phyloP scores from a whole-genome alignment of 2,329 filamentous ascomycete species.

The Claviceps arundinis region DNA sequence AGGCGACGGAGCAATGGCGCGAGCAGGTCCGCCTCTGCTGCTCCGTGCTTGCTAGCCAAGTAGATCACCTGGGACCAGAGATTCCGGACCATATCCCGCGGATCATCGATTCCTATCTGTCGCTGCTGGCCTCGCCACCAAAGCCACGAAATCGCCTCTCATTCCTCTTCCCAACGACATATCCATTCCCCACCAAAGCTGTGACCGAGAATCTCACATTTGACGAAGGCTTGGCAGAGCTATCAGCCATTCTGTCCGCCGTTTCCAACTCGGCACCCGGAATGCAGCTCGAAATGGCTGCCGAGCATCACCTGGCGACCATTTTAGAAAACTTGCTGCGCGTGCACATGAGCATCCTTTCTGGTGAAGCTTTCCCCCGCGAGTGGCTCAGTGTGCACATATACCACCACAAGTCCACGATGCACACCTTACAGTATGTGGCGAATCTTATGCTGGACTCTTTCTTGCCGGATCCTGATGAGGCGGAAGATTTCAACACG shows the following conservation, averaged over 20 bases:
- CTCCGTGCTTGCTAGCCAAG: slow-evolving; percentile 78
- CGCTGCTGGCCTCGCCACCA: slow-evolving; percentile 47
- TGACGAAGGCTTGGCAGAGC: slow-evolving; percentile 78
- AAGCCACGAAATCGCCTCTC: slow-evolving; percentile 57
- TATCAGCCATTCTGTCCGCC: slow-evolving; percentile 76
- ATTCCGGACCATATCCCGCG: slow-evolving; percentile 84
- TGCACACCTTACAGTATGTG: slow-evolving; percentile 74
- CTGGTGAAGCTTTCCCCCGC: slow-evolving; percentile 77
- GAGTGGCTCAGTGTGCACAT: slow-evolving; percentile 90
- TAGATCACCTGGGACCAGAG: slow-evolving; percentile 63
- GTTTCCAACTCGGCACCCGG: slow-evolving; percentile 58
- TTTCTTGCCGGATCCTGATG: slow-evolving; percentile 78
- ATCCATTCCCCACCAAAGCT: slow-evolving; percentile 70
- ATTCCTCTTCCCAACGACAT: slow-evolving; percentile 76
- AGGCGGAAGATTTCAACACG: slow-evolving; percentile 83
- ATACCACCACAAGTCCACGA: slow-evolving; percentile 80
- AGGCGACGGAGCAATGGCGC: slow-evolving; percentile 73
- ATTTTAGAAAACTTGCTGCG: slow-evolving; percentile 69
- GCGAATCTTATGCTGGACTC: slow-evolving; percentile 67
- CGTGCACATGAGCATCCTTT: slow-evolving; percentile 78
- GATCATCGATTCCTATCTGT: slow-evolving; percentile 77
- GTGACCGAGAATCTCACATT: slow-evolving; percentile 50
- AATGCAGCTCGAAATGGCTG: slow-evolving; percentile 60
- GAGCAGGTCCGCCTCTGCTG: slow-evolving; percentile 90
- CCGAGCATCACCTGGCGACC: slow-evolving; percentile 58